These are phyloP conservation scores for Prinsepia uniflora DNA, from an alignment of 306 rosid species.

Conservation along the genomic window DNA sequence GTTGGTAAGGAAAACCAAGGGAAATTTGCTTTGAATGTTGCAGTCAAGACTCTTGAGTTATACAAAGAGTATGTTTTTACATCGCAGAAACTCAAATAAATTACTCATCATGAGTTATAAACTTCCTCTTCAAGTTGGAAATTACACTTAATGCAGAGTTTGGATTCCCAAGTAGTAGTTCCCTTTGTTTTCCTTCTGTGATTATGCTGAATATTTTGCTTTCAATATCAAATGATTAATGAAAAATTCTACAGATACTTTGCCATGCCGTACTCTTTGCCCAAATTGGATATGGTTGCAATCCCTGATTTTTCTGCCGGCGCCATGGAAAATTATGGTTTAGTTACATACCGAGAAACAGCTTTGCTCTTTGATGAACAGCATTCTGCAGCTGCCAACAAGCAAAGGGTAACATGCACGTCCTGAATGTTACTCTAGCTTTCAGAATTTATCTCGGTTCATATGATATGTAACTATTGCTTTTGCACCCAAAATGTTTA, in stretches of 20 bases:
- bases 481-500: conserved; percentile 20
- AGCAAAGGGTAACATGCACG: conserved; percentile 65
- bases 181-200: background rate
- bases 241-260: conserved; percentile 62
- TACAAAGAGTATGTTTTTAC: conserved; percentile 64
- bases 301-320: conserved; percentile 98
- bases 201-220: conserved; percentile 17
- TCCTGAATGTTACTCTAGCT: conserved; percentile 22
- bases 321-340: conserved; percentile 98
- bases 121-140: conserved; percentile 6
- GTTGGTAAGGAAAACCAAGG: conserved; percentile 84
- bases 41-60: conserved; percentile 64
- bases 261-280: conserved; percentile 75
- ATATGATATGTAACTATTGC: conserved; percentile 19
- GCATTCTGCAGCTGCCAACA: conserved; percentile 82
- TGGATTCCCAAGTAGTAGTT: conserved; percentile 6
- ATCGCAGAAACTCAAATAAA: background rate
- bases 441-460: conserved; percentile 15
- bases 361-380: conserved; percentile 89
- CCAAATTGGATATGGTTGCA: conserved; percentile 93
- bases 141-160: background rate
- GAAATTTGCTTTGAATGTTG: conserved; percentile 82
- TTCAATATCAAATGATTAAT: conserved; percentile 21
- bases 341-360: conserved; percentile 89
- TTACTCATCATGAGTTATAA: background rate